Conservation (phyloP, 192 early-diverging fungal genomes). For the Podila horticola region DNA sequence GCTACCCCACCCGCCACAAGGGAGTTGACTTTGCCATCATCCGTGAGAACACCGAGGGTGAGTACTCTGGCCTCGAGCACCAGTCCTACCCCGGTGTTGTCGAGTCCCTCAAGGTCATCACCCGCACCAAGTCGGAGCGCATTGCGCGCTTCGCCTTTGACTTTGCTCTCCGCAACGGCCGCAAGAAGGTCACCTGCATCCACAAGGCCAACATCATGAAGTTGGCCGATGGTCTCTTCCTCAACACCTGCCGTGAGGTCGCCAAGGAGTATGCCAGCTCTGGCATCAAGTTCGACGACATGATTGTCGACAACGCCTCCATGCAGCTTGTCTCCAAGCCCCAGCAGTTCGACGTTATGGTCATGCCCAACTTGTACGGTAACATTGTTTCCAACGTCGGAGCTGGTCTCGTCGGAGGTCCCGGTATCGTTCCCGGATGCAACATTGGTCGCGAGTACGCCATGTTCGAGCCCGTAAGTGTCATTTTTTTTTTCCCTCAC, state of each 20-base stretch:
- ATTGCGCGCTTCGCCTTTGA: constrained; percentile 99
- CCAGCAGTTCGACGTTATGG: constrained; percentile 99
- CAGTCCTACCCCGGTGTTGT: constrained; percentile 98
- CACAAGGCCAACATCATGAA: constrained; percentile 99
- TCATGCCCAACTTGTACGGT: constrained; percentile 99
- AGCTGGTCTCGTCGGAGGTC: constrained; percentile 95
- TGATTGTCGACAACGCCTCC: constrained; percentile 99
- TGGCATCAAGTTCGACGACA: constrained; percentile 95
- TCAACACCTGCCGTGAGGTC: constrained; percentile 96
- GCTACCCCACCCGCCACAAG: constrained; percentile 88
- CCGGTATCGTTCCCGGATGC: constrained; percentile 95
- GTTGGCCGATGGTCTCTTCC: constrained; percentile 97
- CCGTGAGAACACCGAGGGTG: constrained; percentile 99
- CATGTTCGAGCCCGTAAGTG: constrained; percentile 92
- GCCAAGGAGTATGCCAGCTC: constrained; percentile 90
- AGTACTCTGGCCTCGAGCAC: constrained; percentile 99
- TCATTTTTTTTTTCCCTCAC: background rate
- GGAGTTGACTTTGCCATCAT: constrained; percentile 98
- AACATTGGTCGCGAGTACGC: constrained; percentile 98
- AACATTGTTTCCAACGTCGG: constrained; percentile 99
- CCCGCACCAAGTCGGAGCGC: constrained; percentile 96
- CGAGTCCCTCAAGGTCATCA: constrained; percentile 98
- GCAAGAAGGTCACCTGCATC: constrained; percentile 98
- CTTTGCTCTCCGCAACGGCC: constrained; percentile 96
- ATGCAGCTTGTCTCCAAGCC: constrained; percentile 99